These are phyloP conservation scores for Fonsecaea erecta DNA, from an alignment of 2,329 filamentous ascomycete species.

Conservation along the genomic window DNA sequence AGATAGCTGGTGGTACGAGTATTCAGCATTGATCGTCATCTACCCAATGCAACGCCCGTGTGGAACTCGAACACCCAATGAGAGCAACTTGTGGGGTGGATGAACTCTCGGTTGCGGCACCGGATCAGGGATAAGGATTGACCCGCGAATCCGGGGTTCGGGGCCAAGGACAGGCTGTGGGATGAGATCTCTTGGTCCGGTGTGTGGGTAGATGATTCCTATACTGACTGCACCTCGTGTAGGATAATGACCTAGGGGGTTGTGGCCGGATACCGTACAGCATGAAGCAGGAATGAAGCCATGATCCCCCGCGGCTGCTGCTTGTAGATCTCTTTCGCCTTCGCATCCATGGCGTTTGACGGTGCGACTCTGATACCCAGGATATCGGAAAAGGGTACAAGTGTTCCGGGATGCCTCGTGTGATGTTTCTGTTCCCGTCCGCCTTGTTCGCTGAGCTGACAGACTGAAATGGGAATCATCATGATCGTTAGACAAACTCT, in stretches of 20 bases:
- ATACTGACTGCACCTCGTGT: no score
- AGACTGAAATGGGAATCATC: no score
- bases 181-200: neutral
- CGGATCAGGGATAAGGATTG: conserved; percentile 8
- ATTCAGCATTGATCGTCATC: neutral
- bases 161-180: neutral
- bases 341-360: neutral
- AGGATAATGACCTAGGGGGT: neutral
- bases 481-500: no score
- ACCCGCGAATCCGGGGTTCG: neutral
- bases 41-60: no score
- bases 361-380: neutral
- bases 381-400: neutral
- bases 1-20: neutral
- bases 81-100: conserved; percentile 8
- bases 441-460: no score
- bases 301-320: neutral
- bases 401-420: neutral
- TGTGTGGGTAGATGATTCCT: neutral
- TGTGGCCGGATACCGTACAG: neutral
- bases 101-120: conserved; percentile 15
- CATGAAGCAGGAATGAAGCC: neutral
- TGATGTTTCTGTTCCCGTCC: neutral
- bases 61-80: neutral
- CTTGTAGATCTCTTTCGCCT: neutral